Conservation (phyloP, 805 yeast genomes). For the Suhomyces prunicola region DNA sequence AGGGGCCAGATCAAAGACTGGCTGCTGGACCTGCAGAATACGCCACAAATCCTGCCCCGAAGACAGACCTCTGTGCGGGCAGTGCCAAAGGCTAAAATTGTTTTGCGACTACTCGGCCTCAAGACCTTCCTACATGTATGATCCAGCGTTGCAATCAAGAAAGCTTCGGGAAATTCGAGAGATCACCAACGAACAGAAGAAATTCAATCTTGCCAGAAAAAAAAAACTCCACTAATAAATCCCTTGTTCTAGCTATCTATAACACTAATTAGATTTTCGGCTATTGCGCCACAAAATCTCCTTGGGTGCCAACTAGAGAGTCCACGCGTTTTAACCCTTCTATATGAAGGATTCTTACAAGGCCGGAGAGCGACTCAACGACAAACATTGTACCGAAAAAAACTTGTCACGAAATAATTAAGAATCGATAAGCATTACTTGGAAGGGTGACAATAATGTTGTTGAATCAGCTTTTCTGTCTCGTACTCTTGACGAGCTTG, state of each 20-base stretch:
- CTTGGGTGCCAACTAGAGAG: not conserved
- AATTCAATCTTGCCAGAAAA: not conserved
- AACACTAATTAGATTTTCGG: not conserved
- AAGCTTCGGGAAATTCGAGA: slow-evolving; percentile 51
- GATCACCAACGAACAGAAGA: slow-evolving; percentile 27
- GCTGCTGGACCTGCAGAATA: slow-evolving; percentile 79
- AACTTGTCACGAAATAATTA: not conserved
- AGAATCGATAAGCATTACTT: not conserved
- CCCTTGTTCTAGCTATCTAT: not conserved
- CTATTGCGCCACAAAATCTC: not conserved
- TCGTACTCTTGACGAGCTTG: slow-evolving; percentile 17
- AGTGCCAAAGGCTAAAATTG: slow-evolving; percentile 55
- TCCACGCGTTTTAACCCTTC: not conserved
- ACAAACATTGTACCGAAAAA: not conserved
- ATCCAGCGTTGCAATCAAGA: slow-evolving; percentile 36
- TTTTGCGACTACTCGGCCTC: slow-evolving; percentile 51
- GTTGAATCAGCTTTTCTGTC: slow-evolving; percentile 9
- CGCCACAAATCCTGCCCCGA: slow-evolving; percentile 74
- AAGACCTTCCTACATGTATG: slow-evolving; percentile 55
- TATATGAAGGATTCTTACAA: not conserved
- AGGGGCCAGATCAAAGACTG: slow-evolving; percentile 47
- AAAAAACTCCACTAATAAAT: not conserved
- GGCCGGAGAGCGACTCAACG: slow-evolving; percentile 5
- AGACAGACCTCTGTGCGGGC: slow-evolving; percentile 56
- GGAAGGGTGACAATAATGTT: not conserved